These are phyloP conservation scores for Eremomyces bilateralis DNA, from an alignment of 495 filamentous ascomycete genomes.

Conservation along the genomic window DNA sequence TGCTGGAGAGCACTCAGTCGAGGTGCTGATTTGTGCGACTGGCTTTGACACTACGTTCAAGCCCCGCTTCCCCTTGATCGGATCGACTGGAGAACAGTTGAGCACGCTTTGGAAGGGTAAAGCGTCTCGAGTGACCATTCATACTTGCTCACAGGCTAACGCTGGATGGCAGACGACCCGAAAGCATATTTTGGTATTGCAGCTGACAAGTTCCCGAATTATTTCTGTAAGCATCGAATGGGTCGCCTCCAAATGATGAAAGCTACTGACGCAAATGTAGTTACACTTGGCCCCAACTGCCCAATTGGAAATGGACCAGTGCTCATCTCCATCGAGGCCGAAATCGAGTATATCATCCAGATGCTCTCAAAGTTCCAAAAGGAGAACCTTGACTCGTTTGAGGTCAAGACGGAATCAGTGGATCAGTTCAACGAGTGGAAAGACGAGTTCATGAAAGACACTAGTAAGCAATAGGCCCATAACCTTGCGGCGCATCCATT, in stretches of 20 bases:
- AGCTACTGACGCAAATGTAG: no score
- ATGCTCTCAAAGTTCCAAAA: constrained; percentile 23
- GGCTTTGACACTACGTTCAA: constrained; percentile 28
- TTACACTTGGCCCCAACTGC: constrained; percentile 20
- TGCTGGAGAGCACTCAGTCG: constrained; percentile 13
- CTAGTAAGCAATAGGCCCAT: no score
- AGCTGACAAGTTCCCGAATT: constrained; percentile 14
- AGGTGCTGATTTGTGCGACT: constrained; percentile 25
- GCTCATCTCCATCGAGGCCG: constrained; percentile 15
- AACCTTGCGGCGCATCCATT: no score
- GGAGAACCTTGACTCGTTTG: constrained; percentile 13
- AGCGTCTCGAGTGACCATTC: neutral
- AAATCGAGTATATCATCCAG: constrained; percentile 29
- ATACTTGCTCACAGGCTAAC: neutral
- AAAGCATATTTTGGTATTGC: constrained; percentile 11
- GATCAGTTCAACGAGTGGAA: constrained; percentile 24
- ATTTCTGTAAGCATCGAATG: no score
- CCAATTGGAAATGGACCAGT: constrained; percentile 21
- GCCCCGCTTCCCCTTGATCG: constrained; percentile 27
- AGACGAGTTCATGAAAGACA: constrained; percentile 25
- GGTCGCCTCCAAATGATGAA: no score
- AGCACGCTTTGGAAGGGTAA: no score
- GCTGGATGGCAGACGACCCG: neutral
- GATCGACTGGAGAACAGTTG: no score
- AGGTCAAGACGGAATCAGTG: constrained; percentile 22